Evolutionary conservation across 768 basidiomycete genomes (phyloP).

Genomic region (Kwoniella europaea): DNA sequence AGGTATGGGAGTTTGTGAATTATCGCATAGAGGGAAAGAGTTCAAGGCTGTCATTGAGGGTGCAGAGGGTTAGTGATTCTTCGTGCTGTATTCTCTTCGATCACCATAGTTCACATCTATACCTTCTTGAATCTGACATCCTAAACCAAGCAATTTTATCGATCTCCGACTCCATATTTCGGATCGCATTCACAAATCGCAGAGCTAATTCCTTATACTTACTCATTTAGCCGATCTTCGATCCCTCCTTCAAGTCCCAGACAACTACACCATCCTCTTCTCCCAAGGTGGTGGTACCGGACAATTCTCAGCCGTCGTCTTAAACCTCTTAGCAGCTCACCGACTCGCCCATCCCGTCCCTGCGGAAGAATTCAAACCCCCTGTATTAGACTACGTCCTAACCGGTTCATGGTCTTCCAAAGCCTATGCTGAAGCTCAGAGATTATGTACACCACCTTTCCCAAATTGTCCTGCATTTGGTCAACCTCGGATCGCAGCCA

Average conservation of each 20-base stretch:
- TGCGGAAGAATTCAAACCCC: slow-evolving; percentile 57
- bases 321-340: slow-evolving; percentile 88
- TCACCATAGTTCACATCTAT: background rate
- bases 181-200: no score
- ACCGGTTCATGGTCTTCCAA: slow-evolving; percentile 93
- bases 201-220: background rate
- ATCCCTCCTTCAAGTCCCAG: slow-evolving; percentile 76
- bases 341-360: slow-evolving; percentile 69
- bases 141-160: no score
- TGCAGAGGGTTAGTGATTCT: slow-evolving; percentile 53
- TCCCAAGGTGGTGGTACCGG: slow-evolving; percentile 90
- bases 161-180: no score
- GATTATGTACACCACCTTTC: slow-evolving; percentile 64
- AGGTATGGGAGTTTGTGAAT: slow-evolving; percentile 93
- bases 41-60: slow-evolving; percentile 72
- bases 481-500: slow-evolving; percentile 70
- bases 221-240: slow-evolving; percentile 66
- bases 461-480: slow-evolving; percentile 54
- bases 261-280: slow-evolving; percentile 84
- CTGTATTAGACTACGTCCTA: slow-evolving; percentile 78
- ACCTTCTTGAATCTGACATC: background rate
- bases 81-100: background rate
- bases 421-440: slow-evolving; percentile 78
- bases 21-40: slow-evolving; percentile 92
- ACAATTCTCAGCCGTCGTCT: slow-evolving; percentile 88